Evolutionary conservation across 164 flowering plant species (phyloP).

Genomic region (Hamamelis virginiana): DNA sequence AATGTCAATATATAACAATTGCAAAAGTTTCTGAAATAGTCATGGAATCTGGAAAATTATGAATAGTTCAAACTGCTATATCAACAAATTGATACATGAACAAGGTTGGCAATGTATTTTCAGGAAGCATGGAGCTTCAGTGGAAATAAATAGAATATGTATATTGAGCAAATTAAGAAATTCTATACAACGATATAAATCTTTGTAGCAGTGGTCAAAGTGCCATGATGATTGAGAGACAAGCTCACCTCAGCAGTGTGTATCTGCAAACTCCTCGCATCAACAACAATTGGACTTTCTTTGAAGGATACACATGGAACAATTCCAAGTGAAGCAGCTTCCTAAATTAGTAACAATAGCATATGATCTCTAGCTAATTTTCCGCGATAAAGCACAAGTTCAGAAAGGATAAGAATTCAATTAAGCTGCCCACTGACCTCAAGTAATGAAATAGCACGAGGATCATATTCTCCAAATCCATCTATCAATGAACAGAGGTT

Average conservation of each 20-base stretch:
- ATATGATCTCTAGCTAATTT: neutral
- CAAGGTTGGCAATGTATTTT: neutral
- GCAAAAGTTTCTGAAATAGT: neutral
- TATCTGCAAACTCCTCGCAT: slow-evolving; percentile 48
- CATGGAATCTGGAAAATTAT: neutral
- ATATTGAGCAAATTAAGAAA: neutral
- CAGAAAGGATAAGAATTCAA: neutral
- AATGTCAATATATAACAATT: neutral
- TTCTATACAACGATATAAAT: neutral
- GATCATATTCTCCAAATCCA: slow-evolving; percentile 94
- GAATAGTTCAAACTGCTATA: neutral
- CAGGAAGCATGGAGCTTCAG: neutral
- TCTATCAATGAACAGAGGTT: slow-evolving; percentile 65
- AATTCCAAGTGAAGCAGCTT: slow-evolving; percentile 85
- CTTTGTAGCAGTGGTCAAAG: neutral
- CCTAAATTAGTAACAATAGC: slow-evolving; percentile 37
- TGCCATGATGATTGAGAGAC: neutral
- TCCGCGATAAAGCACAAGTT: neutral
- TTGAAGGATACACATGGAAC: slow-evolving; percentile 65
- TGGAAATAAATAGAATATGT: neutral
- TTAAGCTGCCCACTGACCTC: slow-evolving; percentile 54
- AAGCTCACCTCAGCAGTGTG: slow-evolving; percentile 64
- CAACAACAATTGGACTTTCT: slow-evolving; percentile 62
- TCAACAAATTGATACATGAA: neutral
- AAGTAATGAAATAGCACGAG: slow-evolving; percentile 80